These are phyloP conservation scores for Colletotrichum neosansevieriae DNA, from an alignment of 2,329 filamentous ascomycete species.

Conservation along the genomic window DNA sequence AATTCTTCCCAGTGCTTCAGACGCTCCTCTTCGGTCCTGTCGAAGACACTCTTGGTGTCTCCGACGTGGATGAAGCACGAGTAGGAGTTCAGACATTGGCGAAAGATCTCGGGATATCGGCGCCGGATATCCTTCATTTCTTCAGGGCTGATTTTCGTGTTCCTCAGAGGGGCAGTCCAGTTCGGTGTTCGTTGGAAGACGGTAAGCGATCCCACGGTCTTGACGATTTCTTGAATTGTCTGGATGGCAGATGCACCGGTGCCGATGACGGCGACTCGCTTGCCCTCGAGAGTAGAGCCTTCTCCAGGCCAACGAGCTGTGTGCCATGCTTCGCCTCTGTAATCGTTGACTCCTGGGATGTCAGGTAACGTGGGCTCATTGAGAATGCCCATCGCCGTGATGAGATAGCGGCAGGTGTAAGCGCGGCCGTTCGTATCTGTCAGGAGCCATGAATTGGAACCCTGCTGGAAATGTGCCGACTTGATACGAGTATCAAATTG, in stretches of 20 bases:
- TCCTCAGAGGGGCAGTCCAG: slow-evolving; percentile 47
- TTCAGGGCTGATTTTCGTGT: slow-evolving; percentile 41
- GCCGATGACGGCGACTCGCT: slow-evolving; percentile 61
- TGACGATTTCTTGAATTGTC: slow-evolving; percentile 57
- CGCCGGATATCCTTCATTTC: slow-evolving; percentile 31
- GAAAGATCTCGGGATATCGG: slow-evolving; percentile 24
- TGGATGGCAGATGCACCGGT: slow-evolving; percentile 63
- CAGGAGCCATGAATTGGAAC: slow-evolving; percentile 45
- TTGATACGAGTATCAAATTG: slow-evolving; percentile 47
- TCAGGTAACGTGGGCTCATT: slow-evolving; percentile 56
- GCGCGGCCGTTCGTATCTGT: slow-evolving; percentile 43
- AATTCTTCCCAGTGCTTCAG: slow-evolving; percentile 44
- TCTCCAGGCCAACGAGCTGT: slow-evolving; percentile 58
- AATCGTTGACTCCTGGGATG: slow-evolving; percentile 52
- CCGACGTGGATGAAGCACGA: slow-evolving; percentile 47
- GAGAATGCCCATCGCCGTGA: slow-evolving; percentile 54
- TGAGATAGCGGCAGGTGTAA: slow-evolving; percentile 45
- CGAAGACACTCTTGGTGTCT: slow-evolving; percentile 43
- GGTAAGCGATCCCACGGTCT: slow-evolving; percentile 61
- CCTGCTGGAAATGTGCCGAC: slow-evolving; percentile 46
- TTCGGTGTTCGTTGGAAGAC: slow-evolving; percentile 67
- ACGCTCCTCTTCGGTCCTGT: slow-evolving; percentile 47
- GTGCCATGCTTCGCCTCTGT: slow-evolving; percentile 58
- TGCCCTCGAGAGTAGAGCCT: slow-evolving; percentile 58
- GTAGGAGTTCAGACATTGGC: slow-evolving; percentile 44